Evolutionary conservation across 2,329 filamentous ascomycete species (phyloP), one percentile per base, ranked within the genome.

Genomic region (Nectriaceae sp.): DNA sequence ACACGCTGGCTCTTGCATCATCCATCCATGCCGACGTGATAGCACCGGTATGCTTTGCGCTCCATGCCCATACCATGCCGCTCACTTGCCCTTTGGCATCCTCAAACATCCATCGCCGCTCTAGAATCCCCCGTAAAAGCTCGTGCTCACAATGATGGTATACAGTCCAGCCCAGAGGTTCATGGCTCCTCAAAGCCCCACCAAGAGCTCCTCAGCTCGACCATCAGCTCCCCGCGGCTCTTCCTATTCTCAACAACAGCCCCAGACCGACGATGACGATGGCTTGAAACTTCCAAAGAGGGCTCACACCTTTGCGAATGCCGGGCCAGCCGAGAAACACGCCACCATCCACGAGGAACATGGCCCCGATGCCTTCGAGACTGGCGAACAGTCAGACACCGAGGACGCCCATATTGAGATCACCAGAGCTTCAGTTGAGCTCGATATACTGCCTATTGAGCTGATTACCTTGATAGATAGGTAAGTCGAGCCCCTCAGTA

Each of bases 381-480:
- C 71, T 4, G 67, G 70, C 24, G 63, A 69, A 5, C 58, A 69
- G 22, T 68, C 69, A 16, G 69, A 73, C 24, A 65, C 65, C 26
- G 77, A 81, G 20, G 75, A 81, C 44, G 59, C 67, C 21, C 20
- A 20, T 39, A 50, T 70, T 4, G 79, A 83, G 52, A 60, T 69
- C 2, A 74, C 75, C 1, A 67, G 80, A 49, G 72, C 75, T 19
- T 84, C 88, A 3, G 81, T 89, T 54, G 86, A 89, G 48, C 86
- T 94, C 54, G 90, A 96, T 61, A 89, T 96, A 63, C 83, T 99
- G 36, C 94, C 94, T 13, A 94, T 97, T 62, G 94, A 99, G 77
- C 82, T 99, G 50, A 81, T 94, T 49, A 94, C 90, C 68, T 74
- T 97, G 65, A 90, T 88, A 18, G 93, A 97, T 70, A 89, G 89